Percentiles rank a stretch among this genome's conserved stretches.
These are phyloP conservation scores for Pistacia integerrima DNA, from an alignment of 345 rosid species.

Conservation along the genomic window DNA sequence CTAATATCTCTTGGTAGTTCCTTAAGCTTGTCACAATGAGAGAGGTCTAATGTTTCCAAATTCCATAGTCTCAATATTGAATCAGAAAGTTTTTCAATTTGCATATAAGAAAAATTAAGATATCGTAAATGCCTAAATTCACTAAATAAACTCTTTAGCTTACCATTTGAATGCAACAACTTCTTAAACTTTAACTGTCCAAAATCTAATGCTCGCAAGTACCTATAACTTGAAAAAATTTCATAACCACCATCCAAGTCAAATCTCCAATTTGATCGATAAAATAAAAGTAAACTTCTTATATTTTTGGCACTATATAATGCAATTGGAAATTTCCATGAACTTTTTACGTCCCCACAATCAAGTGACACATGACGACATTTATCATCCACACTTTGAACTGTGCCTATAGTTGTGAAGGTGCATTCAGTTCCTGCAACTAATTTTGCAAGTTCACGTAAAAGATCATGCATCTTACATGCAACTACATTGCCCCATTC, in stretches of 20 bases:
- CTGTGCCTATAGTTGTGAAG: too few relatives aligned
- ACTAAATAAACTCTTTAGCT: background rate
- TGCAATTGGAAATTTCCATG: too few relatives aligned
- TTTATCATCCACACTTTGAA: too few relatives aligned
- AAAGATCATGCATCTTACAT: background rate
- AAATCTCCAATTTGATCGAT: too few relatives aligned
- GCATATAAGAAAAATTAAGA: slow-evolving; percentile 12
- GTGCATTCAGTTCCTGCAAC: too few relatives aligned
- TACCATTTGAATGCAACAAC: background rate
- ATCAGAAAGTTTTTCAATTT: background rate
- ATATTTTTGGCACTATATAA: too few relatives aligned
- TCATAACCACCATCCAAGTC: too few relatives aligned
- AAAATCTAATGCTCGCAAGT: slow-evolving; percentile 4
- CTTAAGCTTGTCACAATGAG: slow-evolving; percentile 2
- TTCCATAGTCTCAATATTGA: background rate
- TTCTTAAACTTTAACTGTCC: background rate
- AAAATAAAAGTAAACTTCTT: too few relatives aligned
- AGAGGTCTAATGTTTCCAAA: slow-evolving; percentile 13
- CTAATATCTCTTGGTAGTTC: background rate
- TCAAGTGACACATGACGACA: too few relatives aligned
- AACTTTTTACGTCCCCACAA: too few relatives aligned
- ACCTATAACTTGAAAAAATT: too few relatives aligned
- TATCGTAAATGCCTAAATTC: background rate
- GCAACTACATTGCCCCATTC: background rate
- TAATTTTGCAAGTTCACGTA: too few relatives aligned